Percentiles rank a stretch among this genome's conserved stretches.
These are phyloP conservation scores for Russula sp. DNA, from an alignment of 768 basidiomycete species.

Conservation along the genomic window DNA sequence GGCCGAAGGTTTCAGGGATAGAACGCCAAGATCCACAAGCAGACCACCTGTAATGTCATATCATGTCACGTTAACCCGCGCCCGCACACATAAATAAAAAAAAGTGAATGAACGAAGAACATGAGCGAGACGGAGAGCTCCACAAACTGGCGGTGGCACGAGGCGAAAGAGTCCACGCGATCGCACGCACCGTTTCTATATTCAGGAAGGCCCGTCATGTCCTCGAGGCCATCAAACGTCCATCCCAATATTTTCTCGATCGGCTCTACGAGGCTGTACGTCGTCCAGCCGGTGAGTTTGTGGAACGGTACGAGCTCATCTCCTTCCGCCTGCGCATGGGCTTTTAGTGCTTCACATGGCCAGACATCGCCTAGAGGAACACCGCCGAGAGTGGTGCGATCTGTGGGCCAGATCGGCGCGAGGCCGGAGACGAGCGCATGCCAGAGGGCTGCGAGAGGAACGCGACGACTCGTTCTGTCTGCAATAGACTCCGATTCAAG, in stretches of 20 bases:
- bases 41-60: constrained; percentile 57
- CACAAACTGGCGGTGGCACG: constrained; percentile 8
- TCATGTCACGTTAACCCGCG: not conserved
- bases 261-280: constrained; percentile 82
- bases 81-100: not conserved
- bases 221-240: constrained; percentile 73
- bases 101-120: not conserved
- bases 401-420: constrained; percentile 81
- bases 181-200: constrained; percentile 75
- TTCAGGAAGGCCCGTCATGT: constrained; percentile 90
- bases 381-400: constrained; percentile 58
- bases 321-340: constrained; percentile 35
- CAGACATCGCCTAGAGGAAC: constrained; percentile 88
- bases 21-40: constrained; percentile 73
- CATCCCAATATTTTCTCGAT: constrained; percentile 72
- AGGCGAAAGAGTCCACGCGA: constrained; percentile 7
- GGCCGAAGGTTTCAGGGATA: constrained; percentile 53
- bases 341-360: constrained; percentile 59
- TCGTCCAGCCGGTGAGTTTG: constrained; percentile 91
- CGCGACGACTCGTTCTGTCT: constrained; percentile 34
- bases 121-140: constrained; percentile 10
- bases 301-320: constrained; percentile 88
- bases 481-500: constrained; percentile 48
- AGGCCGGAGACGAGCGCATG: constrained; percentile 72
- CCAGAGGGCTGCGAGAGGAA: constrained; percentile 80